Conservation (phyloP, 352 stramenopile genomes). For the Globisporangium solare region DNA sequence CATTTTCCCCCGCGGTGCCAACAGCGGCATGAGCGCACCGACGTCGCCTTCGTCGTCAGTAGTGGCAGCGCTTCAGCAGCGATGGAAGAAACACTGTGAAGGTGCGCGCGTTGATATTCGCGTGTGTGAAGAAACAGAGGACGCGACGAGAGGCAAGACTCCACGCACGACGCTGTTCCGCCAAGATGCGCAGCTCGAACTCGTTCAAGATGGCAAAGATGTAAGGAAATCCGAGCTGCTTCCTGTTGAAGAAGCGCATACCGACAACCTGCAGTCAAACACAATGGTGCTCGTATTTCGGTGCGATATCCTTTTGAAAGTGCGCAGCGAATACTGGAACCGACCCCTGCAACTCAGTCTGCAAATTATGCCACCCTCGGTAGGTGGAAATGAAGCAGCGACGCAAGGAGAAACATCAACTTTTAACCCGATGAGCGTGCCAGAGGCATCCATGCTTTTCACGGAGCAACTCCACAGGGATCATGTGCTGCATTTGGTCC, state of each 20-base stretch:
- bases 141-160: constrained; percentile 1
- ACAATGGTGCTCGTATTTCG: constrained; percentile 26
- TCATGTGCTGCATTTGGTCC: constrained; percentile 40
- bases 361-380: constrained; percentile 34
- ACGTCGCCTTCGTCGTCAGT: not conserved
- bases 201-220: constrained; percentile 17
- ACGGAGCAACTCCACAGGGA: constrained; percentile 29
- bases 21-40: not conserved
- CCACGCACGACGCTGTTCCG: constrained; percentile 42
- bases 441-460: constrained; percentile 17
- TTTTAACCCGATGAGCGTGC: not conserved
- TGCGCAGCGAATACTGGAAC: constrained; percentile 58
- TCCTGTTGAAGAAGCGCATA: not conserved
- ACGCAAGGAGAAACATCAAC: not conserved
- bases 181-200: constrained; percentile 47
- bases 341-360: constrained; percentile 47
- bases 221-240: not conserved
- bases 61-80: constrained; percentile 13
- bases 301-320: constrained; percentile 45
- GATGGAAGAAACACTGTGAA: constrained; percentile 42
- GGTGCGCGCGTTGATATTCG: constrained; percentile 48
- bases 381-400: constrained; percentile 9
- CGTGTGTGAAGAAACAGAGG: constrained; percentile 22
- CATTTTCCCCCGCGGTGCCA: not conserved
- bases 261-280: not conserved